phyloP scores from a whole-genome alignment of 208 protist genomes.

The Leishmania braziliensis region DNA sequence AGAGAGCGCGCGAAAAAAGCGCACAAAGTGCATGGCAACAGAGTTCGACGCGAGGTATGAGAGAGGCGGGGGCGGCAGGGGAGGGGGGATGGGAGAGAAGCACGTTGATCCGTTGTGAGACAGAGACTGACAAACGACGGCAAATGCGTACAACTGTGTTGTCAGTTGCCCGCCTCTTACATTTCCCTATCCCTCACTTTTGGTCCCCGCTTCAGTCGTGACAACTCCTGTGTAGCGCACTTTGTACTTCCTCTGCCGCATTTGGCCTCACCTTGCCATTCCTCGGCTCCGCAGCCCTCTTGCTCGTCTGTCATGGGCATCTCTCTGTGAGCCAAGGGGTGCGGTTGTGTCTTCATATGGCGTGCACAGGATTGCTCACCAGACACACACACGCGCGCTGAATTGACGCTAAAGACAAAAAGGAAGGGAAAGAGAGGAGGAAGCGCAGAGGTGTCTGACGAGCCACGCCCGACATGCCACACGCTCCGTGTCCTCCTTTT shows the following conservation, averaged over 20 bases:
- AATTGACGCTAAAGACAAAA: not conserved
- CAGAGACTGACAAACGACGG: not conserved
- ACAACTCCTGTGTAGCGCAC: not conserved
- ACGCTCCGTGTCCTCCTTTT: not conserved
- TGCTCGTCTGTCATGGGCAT: not conserved
- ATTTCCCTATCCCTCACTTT: not conserved
- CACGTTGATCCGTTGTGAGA: not conserved
- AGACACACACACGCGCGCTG: not conserved
- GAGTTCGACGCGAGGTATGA: not conserved
- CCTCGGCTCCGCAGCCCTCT: not conserved
- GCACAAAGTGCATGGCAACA: not conserved
- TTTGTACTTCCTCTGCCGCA: not conserved
- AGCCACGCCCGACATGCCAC: not conserved
- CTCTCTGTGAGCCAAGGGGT: not conserved
- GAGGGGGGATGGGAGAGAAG: not conserved
- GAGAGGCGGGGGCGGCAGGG: not conserved
- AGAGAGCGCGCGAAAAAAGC: not conserved
- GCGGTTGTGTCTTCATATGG: not conserved
- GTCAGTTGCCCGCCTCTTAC: not conserved
- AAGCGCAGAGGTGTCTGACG: not conserved
- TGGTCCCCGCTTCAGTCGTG: not conserved
- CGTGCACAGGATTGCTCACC: not conserved
- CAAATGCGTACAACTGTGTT: not conserved
- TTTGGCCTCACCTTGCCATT: not conserved
- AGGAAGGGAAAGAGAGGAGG: not conserved